phyloP scores from a whole-genome alignment of 495 filamentous ascomycete genomes.

The Tuber brumale region DNA sequence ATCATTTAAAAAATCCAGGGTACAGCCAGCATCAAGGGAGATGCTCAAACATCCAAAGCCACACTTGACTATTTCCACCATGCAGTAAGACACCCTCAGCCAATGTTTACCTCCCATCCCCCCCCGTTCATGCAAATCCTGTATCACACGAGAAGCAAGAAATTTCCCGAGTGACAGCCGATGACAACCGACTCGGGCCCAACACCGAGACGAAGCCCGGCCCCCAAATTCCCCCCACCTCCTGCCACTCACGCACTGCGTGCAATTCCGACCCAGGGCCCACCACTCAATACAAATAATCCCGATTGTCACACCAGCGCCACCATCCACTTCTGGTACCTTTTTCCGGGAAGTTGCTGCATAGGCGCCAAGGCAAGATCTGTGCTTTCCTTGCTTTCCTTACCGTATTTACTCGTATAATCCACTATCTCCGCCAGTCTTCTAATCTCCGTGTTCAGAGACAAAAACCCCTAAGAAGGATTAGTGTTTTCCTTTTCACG shows the following conservation, averaged over 20 bases:
- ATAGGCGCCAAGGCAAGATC: not conserved
- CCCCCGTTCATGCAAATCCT: not conserved
- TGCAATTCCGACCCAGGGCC: not conserved
- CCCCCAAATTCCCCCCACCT: not conserved
- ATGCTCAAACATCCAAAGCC: not conserved
- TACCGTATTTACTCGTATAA: too few species aligned
- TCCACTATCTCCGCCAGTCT: too few species aligned
- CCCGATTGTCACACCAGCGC: not conserved
- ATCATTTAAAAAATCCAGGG: not conserved
- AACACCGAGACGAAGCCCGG: not conserved
- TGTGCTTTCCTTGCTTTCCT: too few species aligned
- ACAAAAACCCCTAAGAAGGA: too few species aligned
- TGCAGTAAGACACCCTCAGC: not conserved
- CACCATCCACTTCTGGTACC: too few species aligned
- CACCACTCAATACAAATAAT: not conserved
- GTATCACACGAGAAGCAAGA: not conserved
- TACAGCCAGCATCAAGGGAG: not conserved
- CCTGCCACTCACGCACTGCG: not conserved
- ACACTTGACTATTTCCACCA: not conserved
- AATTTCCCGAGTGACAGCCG: not conserved
- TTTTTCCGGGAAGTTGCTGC: too few species aligned
- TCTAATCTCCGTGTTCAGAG: too few species aligned
- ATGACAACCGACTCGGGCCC: not conserved
- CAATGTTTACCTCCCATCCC: not conserved
- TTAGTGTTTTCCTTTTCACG: too few species aligned